A percentile compares a stretch with the other conserved stretches of the same genome.
These are phyloP conservation scores for Pichia membranifaciens DNA, from an alignment of 805 yeast genomes.

Conservation along the genomic window DNA sequence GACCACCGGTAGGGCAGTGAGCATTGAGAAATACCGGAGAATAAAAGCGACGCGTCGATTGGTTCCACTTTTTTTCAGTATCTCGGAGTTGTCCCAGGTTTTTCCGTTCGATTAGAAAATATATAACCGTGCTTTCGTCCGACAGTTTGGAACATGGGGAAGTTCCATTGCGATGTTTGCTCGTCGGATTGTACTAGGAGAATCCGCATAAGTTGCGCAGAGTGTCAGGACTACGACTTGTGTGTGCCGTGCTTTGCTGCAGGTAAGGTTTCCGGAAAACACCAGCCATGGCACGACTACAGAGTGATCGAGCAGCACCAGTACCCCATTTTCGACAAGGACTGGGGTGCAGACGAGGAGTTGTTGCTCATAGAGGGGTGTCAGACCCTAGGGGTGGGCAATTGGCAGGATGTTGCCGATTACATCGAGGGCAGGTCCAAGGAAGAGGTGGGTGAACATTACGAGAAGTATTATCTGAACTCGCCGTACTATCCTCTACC, in stretches of 20 bases:
- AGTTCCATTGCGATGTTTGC: constrained; percentile 91
- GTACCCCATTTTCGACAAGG: constrained; percentile 81
- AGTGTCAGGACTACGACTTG: constrained; percentile 88
- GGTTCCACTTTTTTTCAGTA: neutral
- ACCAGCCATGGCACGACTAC: constrained; percentile 92
- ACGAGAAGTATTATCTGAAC: constrained; percentile 62
- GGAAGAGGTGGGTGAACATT: constrained; percentile 88
- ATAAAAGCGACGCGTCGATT: neutral
- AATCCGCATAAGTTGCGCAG: constrained; percentile 87
- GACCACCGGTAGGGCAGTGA: too few species aligned
- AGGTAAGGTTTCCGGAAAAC: constrained; percentile 75
- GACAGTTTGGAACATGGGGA: constrained; percentile 29
- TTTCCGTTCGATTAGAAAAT: too few species aligned
- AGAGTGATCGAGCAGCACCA: constrained; percentile 89
- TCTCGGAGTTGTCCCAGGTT: neutral
- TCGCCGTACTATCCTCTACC: constrained; percentile 83
- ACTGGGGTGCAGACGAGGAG: constrained; percentile 99
- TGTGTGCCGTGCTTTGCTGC: constrained; percentile 96
- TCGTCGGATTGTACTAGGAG: constrained; percentile 93
- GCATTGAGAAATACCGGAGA: too few species aligned
- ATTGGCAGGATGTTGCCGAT: constrained; percentile 98
- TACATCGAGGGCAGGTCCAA: constrained; percentile 88
- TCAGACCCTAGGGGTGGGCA: constrained; percentile 87
- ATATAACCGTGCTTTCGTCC: too few species aligned
- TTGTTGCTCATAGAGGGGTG: constrained; percentile 82